Conservation (phyloP, 768 basidiomycete genomes). For the Boletus barrowsii region DNA sequence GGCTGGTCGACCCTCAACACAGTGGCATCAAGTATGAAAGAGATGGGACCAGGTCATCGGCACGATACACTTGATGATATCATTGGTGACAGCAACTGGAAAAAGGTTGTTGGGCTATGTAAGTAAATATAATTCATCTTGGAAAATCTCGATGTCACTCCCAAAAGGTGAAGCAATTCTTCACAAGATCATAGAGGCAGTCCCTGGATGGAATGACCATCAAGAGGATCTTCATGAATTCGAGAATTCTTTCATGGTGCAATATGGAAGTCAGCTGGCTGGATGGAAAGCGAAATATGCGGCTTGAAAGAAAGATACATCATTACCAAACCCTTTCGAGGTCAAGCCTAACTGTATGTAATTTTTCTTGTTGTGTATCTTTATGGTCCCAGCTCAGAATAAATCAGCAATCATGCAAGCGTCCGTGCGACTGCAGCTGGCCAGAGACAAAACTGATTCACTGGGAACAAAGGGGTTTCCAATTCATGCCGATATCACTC, state of each 20-base stretch:
- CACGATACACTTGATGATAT: conserved; percentile 37
- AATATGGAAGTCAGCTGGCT: not conserved
- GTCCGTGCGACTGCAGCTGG: no score
- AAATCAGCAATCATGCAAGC: no score
- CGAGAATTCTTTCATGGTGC: not conserved
- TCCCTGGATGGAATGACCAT: conserved; percentile 7
- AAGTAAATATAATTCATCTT: not conserved
- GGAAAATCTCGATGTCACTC: no score
- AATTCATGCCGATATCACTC: no score
- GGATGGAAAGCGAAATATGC: not conserved
- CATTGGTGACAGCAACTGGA: conserved; percentile 35
- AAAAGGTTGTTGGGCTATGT: conserved; percentile 31
- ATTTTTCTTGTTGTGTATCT: no score
- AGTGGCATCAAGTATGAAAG: not conserved
- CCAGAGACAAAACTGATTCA: no score
- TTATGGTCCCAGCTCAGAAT: no score
- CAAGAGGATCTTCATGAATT: conserved; percentile 1
- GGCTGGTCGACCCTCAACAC: conserved; percentile 37
- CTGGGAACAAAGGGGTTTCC: no score
- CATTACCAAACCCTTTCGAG: conserved; percentile 8
- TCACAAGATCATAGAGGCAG: not conserved
- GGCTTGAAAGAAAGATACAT: conserved; percentile 4
- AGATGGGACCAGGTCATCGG: conserved; percentile 35
- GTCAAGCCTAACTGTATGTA: not conserved
- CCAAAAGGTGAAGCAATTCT: not conserved